Percentiles rank a stretch among this genome's conserved stretches.
phyloP scores from a whole-genome alignment of 2,329 filamentous ascomycete species.

The Keithomyces neogunnii region DNA sequence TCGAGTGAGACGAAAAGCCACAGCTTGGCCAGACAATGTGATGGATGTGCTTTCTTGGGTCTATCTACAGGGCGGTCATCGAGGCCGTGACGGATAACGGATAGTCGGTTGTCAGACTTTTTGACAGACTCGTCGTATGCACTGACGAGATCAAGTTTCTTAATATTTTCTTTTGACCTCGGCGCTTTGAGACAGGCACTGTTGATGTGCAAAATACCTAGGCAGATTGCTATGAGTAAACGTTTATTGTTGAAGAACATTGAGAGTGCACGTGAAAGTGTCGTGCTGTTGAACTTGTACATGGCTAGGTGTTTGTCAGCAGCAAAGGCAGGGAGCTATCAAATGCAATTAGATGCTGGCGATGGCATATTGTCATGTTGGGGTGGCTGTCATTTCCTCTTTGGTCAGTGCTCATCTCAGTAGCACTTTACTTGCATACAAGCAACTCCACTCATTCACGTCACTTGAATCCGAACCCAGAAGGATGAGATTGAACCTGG shows the following conservation, averaged over 20 bases:
- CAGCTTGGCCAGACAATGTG: too few relatives aligned
- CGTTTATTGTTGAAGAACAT: conserved; percentile 2
- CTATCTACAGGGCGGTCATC: too few relatives aligned
- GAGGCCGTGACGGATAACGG: neutral
- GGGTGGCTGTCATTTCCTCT: neutral
- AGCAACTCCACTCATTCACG: too few relatives aligned
- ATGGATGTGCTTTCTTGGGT: too few relatives aligned
- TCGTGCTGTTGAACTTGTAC: too few relatives aligned
- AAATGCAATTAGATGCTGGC: neutral
- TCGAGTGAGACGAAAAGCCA: too few relatives aligned
- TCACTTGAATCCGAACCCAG: too few relatives aligned
- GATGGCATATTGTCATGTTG: neutral
- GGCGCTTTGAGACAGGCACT: conserved; percentile 1
- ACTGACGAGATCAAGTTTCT: neutral
- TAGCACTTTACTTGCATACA: too few relatives aligned
- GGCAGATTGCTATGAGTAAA: conserved; percentile 13
- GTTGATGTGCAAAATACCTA: conserved; percentile 7
- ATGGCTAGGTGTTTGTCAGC: too few relatives aligned
- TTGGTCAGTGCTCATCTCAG: neutral
- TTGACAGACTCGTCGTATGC: neutral
- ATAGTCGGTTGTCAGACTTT: neutral
- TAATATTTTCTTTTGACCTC: neutral
- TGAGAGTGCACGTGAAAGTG: neutral
- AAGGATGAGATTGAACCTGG: too few relatives aligned
- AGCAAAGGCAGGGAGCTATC: too few relatives aligned